Evolutionary conservation across 148 eudicot species (phyloP), one percentile per base, ranked within the genome.

Genomic region (Camellia granthamiana): DNA sequence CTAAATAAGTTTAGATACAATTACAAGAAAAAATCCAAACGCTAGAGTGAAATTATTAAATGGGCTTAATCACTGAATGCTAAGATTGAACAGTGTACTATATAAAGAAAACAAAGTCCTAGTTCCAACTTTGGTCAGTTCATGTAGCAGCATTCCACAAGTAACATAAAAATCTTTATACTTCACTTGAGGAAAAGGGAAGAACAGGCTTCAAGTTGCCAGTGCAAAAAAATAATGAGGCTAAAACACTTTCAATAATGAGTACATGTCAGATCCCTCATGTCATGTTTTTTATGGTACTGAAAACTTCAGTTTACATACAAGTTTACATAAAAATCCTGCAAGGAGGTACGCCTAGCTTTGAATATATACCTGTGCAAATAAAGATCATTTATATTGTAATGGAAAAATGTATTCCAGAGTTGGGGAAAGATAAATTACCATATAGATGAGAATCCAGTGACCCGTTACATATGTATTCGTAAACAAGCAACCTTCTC

Each of bases 361-460:
- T 30, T 30, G 38, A 30, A 1, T 30, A 1, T 30, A 30, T 30
- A 30, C 38, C 38, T 30, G 38, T 30, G 38, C 38, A 30, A 30
- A 30, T 30, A 30, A 30, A 30, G 38, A 30, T 30, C 38, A 30
- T 30, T 30, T 30, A 30, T 14, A n/a, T 10, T 70, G 66, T 19
- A 15, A 68, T 15, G 42, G 49, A 5, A 43, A 43, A 8, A 5
- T 15, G 11, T 44, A 69, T 69, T 44, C 42, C 41, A 71, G 3
- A 49, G 19, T 49, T 5, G 16, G 55, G 76, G 18, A 41, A 41
- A 13, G 38, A 77, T 75, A 13, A 76, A 81, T 70, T 81, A 90
- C 84, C 88, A 74, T 86, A 86, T 11, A 86, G 84, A 78, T 86
- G 86, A 70, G 84, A 81, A 81, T 86, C 88, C 63, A 86, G 66